Conservation (phyloP, 1,284 basidiomycete genomes). For the Leccinum pachyderme region DNA sequence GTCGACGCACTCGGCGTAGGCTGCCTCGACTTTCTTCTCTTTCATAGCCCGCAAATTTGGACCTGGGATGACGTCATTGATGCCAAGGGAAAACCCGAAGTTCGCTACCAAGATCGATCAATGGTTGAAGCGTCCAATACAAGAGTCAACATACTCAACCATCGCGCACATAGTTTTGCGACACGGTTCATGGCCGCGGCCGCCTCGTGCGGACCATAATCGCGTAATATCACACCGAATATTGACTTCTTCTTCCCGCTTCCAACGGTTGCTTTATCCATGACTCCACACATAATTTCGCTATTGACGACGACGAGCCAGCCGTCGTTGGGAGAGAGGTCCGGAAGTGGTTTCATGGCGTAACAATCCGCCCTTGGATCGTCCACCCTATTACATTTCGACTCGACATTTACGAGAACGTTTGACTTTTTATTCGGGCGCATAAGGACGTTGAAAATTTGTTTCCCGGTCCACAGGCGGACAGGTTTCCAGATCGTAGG, state of each 20-base stretch:
- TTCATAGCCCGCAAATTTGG: conserved; percentile 80
- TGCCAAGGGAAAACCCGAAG: conserved; percentile 96
- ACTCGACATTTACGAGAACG: conserved; percentile 93
- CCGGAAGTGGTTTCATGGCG: conserved; percentile 63
- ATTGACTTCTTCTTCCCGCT: conserved; percentile 99
- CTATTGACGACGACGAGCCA: conserved; percentile 98
- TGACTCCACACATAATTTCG: conserved; percentile 99
- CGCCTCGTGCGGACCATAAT: conserved; percentile 95
- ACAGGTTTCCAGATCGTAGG: conserved; percentile 94
- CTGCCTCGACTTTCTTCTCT: conserved; percentile 83
- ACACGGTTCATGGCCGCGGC: conserved; percentile 95
- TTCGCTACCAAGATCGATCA: conserved; percentile 60
- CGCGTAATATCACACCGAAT: conserved; percentile 96
- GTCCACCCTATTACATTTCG: conserved; percentile 92
- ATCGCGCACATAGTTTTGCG: conserved; percentile 95
- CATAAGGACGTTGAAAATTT: conserved; percentile 97
- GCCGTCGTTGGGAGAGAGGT: conserved; percentile 96
- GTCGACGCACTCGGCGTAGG: conserved; percentile 86
- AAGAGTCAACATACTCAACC: conserved; percentile 63
- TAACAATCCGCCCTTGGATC: conserved; percentile 72
- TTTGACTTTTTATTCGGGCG: conserved; percentile 85
- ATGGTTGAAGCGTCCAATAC: not conserved
- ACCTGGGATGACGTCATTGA: conserved; percentile 98
- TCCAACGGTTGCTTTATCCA: conserved; percentile 98
- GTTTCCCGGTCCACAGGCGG: conserved; percentile 97